These are phyloP conservation scores for Anisodus acutangulus DNA, from an alignment of 257 asterid genomes.

Conservation along the genomic window DNA sequence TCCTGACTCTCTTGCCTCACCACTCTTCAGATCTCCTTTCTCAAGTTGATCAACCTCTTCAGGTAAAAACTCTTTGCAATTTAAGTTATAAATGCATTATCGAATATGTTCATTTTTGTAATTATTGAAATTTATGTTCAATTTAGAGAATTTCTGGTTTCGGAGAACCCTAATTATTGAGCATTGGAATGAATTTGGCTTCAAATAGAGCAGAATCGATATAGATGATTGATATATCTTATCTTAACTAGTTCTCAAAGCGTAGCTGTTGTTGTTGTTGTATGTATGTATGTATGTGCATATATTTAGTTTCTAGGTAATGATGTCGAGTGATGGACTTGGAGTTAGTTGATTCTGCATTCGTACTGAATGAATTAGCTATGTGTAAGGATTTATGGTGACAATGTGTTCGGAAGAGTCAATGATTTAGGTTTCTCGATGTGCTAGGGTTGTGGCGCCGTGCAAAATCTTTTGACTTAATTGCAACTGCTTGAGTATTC, in stretches of 20 bases:
- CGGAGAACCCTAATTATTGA: neutral
- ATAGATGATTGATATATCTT: neutral
- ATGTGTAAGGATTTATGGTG: constrained; percentile 21
- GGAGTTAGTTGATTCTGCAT: neutral
- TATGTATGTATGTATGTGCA: too few relatives aligned
- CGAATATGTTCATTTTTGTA: neutral
- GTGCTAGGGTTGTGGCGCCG: constrained; percentile 24
- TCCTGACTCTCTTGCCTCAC: constrained; percentile 83
- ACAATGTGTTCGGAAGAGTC: neutral
- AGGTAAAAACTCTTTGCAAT: constrained; percentile 48
- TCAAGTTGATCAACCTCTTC: constrained; percentile 96
- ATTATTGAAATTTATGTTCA: neutral
- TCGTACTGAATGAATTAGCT: constrained; percentile 20
- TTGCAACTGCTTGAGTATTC: neutral
- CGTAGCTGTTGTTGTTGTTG: neutral
- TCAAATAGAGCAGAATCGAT: neutral
- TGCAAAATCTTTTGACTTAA: neutral
- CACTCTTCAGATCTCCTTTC: constrained; percentile 98
- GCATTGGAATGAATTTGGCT: neutral
- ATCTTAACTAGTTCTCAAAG: neutral
- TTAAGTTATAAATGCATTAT: neutral
- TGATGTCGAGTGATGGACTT: neutral
- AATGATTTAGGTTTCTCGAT: neutral
- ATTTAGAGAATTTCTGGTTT: neutral
- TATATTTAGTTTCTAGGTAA: neutral